Base-by-base conservation (phyloP, 176 grass and related monocot species). In the Guadua angustifolia region DNA sequence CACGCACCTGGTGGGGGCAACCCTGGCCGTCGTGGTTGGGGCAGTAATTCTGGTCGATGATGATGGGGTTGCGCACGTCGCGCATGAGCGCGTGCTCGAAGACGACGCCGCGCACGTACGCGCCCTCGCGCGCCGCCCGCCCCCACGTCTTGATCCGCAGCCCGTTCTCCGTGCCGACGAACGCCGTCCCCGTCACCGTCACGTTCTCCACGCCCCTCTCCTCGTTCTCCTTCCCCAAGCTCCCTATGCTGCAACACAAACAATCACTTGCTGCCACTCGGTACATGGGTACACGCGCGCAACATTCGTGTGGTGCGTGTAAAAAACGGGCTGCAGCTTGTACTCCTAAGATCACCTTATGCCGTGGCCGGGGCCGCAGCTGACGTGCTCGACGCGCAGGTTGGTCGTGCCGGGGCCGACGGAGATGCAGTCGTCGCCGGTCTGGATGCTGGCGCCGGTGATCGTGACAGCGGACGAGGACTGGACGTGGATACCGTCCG, bases 381-480 rank as follows among this genome's bases (percentile, higher is more conserved):
- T 82, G 72, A 94, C 73, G 33, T 64, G 76, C 77, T 94, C 81
- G 59, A 94, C 88, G 77, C 89, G 86, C 14, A 94, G 85, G 71
- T 80, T 76, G 50, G 77, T 63, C 12, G 92, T 92, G 71, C 92
- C 92, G 16, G 89, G 84, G 29, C 89, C 89, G 68, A 94, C 21
- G 7, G 92, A 94, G 77, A 94, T 25, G 79, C 92, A 94, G 88
- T 94, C 92, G 75, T 92, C 89, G 4, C 92, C 92, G n/a, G 89
- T 94, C 40, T 42, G 46, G 66, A 94, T 92, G 73, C 29, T 29
- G 29, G 29, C 29, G 29, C 29, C 1, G 29, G 29, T 29, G 29
- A 29, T 29, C 29, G 29, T 29, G 29, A 29, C 29, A 0, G 29
- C 29, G 29, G 29, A 29, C 29, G 29, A 29, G 29, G 29, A 29